Evolutionary conservation across 2,329 filamentous ascomycete species (phyloP).

Genomic region (Pseudocercospora crystallina): DNA sequence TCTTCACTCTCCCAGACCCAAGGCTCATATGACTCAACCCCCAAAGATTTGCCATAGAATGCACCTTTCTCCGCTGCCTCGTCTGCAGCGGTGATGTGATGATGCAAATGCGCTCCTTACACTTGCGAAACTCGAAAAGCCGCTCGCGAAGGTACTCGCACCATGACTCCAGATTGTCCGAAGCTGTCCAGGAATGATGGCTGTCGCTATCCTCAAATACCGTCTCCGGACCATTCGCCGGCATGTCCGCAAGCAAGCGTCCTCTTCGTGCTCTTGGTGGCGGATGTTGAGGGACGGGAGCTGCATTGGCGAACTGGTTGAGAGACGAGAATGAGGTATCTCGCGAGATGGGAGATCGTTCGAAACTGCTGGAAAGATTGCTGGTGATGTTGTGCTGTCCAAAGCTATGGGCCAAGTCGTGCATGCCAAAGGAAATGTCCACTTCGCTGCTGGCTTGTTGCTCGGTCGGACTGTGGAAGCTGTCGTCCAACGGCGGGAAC

Average conservation of each 20-base stretch:
- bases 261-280: conserved; percentile 1
- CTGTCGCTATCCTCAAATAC: conserved; percentile 22
- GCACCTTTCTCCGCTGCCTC: conserved; percentile 18
- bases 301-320: too few species aligned
- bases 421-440: too few species aligned
- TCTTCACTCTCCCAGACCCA: conserved; percentile 15
- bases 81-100: conserved; percentile 17
- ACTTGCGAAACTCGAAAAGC: conserved; percentile 14
- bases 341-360: too few species aligned
- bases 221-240: conserved; percentile 7
- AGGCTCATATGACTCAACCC: conserved; percentile 21
- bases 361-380: too few species aligned
- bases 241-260: conserved; percentile 13
- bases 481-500: too few species aligned
- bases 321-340: too few species aligned
- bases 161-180: conserved; percentile 18
- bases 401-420: too few species aligned
- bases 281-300: too few species aligned
- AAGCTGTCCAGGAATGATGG: conserved; percentile 20
- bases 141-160: conserved; percentile 10
- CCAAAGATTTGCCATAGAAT: conserved; percentile 20
- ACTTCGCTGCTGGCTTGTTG: too few species aligned
- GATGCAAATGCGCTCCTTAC: conserved; percentile 10
- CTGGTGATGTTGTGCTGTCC: too few species aligned
- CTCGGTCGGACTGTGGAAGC: too few species aligned